These are phyloP conservation scores for Venustampulla echinocandica DNA, from an alignment of 495 filamentous ascomycete genomes.

Conservation along the genomic window DNA sequence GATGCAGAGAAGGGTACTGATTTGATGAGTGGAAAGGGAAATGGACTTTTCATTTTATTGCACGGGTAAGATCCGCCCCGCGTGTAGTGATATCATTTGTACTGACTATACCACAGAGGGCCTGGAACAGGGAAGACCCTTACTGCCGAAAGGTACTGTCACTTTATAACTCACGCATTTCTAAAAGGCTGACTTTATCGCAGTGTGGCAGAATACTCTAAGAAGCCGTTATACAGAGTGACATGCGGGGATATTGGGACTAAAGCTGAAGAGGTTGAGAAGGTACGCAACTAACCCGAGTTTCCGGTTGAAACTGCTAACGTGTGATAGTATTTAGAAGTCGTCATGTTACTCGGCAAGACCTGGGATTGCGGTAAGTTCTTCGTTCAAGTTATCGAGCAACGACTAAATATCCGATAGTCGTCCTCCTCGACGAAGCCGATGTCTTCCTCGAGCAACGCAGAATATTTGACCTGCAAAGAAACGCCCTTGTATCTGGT, in stretches of 20 bases:
- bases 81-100: not conserved
- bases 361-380: slow-evolving; percentile 31
- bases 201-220: slow-evolving; percentile 39
- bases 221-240: slow-evolving; percentile 41
- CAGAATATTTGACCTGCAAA: slow-evolving; percentile 29
- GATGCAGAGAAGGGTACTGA: slow-evolving; percentile 26
- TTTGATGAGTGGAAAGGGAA: slow-evolving; percentile 38
- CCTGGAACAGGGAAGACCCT: slow-evolving; percentile 46
- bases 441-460: slow-evolving; percentile 39
- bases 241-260: slow-evolving; percentile 46
- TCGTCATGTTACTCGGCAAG: slow-evolving; percentile 37
- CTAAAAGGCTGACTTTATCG: not conserved
- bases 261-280: slow-evolving; percentile 34
- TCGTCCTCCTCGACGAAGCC: slow-evolving; percentile 33
- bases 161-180: not conserved
- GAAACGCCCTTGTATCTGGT: slow-evolving; percentile 41
- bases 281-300: not conserved
- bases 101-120: slow-evolving; percentile 3
- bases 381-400: slow-evolving; percentile 1
- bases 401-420: slow-evolving; percentile 12
- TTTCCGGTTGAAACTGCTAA: not conserved
- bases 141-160: slow-evolving; percentile 30
- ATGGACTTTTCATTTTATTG: slow-evolving; percentile 41
- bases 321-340: slow-evolving; percentile 29
- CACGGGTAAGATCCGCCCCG: slow-evolving; percentile 30